Conservation (phyloP, 2,329 filamentous ascomycete genomes). For the Ophiostoma novo-ulmi region DNA sequence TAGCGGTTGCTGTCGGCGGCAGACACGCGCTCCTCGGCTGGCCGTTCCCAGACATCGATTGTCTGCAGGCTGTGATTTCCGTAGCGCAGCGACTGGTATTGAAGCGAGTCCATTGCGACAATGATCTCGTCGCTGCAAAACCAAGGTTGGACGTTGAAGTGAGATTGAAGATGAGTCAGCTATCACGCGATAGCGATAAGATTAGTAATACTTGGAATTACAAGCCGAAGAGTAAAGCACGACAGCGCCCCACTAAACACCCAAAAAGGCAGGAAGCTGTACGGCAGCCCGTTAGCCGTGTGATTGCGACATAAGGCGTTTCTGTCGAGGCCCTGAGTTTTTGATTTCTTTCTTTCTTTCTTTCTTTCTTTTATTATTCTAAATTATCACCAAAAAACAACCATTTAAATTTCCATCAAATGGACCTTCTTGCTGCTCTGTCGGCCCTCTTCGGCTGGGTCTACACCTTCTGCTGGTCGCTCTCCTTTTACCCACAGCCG, state of each 20-base stretch:
- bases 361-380: neutral
- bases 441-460: conserved; percentile 66
- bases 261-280: conserved; percentile 3
- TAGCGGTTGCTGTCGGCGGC: conserved; percentile 22
- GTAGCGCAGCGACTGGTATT: conserved; percentile 36
- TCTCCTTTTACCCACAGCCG: conserved; percentile 89
- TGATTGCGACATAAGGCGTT: neutral
- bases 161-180: conserved; percentile 10
- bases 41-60: conserved; percentile 43
- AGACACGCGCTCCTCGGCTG: conserved; percentile 25
- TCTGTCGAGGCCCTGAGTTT: neutral
- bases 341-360: neutral
- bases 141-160: neutral
- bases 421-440: conserved; percentile 42
- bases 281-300: conserved; percentile 8
- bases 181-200: neutral
- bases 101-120: conserved; percentile 17
- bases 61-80: conserved; percentile 40
- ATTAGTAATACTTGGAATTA: neutral
- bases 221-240: neutral
- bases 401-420: neutral
- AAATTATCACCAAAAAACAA: neutral
- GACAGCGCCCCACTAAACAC: neutral
- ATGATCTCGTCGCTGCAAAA: neutral
- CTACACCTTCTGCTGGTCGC: conserved; percentile 73